A percentile compares a stretch with the other conserved stretches of the same genome.
These are phyloP conservation scores for Xylona heveae DNA, from an alignment of 495 filamentous ascomycete genomes.

Conservation along the genomic window DNA sequence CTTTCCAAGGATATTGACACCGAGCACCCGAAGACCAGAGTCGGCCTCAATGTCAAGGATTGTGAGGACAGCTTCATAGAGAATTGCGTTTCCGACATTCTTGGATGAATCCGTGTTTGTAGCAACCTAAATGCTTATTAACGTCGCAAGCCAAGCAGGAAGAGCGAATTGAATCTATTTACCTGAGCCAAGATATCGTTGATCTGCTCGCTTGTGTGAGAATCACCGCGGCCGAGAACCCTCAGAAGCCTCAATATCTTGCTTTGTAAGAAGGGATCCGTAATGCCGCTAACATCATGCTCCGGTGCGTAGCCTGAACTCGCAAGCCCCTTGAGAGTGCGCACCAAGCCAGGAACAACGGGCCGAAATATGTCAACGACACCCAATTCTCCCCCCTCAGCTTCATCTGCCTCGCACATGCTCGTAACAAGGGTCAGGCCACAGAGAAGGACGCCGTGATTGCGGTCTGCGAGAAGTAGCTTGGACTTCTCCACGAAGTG, in stretches of 20 bases:
- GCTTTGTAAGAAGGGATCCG: slow-evolving; percentile 95
- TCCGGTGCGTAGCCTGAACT: slow-evolving; percentile 94
- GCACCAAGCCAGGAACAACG: slow-evolving; percentile 57
- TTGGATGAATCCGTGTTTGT: slow-evolving; percentile 97
- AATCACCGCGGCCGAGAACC: slow-evolving; percentile 70
- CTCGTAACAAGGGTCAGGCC: slow-evolving; percentile 81
- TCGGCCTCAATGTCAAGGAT: slow-evolving; percentile 98
- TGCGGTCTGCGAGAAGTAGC: slow-evolving; percentile 67
- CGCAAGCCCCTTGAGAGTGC: slow-evolving; percentile 72
- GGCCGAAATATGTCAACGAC: slow-evolving; percentile 80
- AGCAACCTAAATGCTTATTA: slow-evolving; percentile 32
- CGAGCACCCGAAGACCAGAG: slow-evolving; percentile 75
- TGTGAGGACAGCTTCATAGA: slow-evolving; percentile 92
- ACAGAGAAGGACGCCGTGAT: slow-evolving; percentile 86
- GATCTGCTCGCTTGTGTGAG: slow-evolving; percentile 82
- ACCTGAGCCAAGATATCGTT: slow-evolving; percentile 89
- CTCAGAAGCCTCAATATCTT: slow-evolving; percentile 78
- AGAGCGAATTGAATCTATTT: slow-evolving; percentile 5
- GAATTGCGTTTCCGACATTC: slow-evolving; percentile 93
- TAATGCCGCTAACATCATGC: slow-evolving; percentile 93
- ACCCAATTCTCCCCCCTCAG: slow-evolving; percentile 63
- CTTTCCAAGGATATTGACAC: slow-evolving; percentile 95
- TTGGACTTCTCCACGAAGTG: slow-evolving; percentile 92
- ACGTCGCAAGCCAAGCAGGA: background rate
- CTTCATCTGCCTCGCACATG: slow-evolving; percentile 84